Conservation (phyloP, 805 yeast species). For the Candida ulmi region DNA sequence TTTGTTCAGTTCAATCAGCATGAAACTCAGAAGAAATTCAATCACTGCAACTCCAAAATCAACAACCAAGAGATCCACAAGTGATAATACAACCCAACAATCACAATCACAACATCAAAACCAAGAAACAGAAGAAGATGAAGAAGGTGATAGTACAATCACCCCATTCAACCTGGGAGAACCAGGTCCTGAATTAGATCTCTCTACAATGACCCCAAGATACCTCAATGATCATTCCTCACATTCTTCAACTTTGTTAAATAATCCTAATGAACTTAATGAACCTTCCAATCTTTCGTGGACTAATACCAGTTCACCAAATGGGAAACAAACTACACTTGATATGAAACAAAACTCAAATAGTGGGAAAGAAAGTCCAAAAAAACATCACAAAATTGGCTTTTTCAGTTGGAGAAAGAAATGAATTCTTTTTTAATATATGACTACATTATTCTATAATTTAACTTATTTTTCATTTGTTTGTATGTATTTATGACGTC, state of each 20-base stretch:
- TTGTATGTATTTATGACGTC: no score
- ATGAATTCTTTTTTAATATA: no score
- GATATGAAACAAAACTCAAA: no score
- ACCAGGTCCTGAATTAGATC: slow-evolving; percentile 23
- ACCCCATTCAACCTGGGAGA: slow-evolving; percentile 23
- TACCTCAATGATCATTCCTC: neutral
- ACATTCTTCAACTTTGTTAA: no score
- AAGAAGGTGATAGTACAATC: slow-evolving; percentile 18
- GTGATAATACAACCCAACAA: neutral
- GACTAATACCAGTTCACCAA: no score
- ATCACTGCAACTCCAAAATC: slow-evolving; percentile 2
- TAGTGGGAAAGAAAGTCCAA: slow-evolving; percentile 2
- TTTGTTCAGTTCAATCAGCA: neutral
- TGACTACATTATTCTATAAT: no score
- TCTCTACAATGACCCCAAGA: slow-evolving; percentile 20
- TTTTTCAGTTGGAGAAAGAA: slow-evolving; percentile 11
- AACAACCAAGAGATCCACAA: neutral
- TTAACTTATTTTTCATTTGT: no score
- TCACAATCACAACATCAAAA: neutral
- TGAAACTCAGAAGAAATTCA: slow-evolving; percentile 3
- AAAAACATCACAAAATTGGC: slow-evolving; percentile 4
- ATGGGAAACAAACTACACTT: no score
- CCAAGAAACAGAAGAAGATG: slow-evolving; percentile 9
- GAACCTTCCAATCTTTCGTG: neutral
- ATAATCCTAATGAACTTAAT: neutral